Conservation (phyloP, 768 basidiomycete genomes). For the Boletus coccyginus region DNA sequence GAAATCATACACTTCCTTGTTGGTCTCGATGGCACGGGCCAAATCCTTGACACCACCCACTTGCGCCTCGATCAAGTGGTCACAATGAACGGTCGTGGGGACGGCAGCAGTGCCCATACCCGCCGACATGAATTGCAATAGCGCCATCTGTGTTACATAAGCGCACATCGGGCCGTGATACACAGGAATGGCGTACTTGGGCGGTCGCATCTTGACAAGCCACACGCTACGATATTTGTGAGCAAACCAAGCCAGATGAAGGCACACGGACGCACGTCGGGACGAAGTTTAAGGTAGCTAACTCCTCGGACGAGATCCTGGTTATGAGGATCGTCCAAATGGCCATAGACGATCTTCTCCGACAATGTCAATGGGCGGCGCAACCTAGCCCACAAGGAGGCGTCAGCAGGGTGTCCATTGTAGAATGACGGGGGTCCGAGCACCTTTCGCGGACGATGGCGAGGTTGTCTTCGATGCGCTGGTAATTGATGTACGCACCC, state of each 20-base stretch:
- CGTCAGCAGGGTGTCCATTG: background rate
- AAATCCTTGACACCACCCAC: conserved; percentile 92
- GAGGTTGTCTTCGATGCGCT: conserved; percentile 97
- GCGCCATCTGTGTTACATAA: conserved; percentile 79
- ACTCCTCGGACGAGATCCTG: conserved; percentile 90
- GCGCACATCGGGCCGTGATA: conserved; percentile 14
- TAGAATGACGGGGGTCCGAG: background rate
- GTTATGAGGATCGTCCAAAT: conserved; percentile 90
- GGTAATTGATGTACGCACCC: conserved; percentile 86
- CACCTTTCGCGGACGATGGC: conserved; percentile 82
- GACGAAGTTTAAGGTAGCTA: conserved; percentile 96
- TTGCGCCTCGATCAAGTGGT: conserved; percentile 98
- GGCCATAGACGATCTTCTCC: conserved; percentile 97
- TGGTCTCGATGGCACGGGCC: conserved; percentile 85
- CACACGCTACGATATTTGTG: conserved; percentile 54
- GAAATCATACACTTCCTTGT: conserved; percentile 99
- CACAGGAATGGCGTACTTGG: conserved; percentile 48
- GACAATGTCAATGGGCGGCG: conserved; percentile 89
- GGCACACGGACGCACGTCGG: conserved; percentile 68
- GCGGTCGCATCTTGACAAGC: conserved; percentile 92
- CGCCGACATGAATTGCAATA: conserved; percentile 99
- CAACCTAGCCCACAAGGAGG: conserved; percentile 46
- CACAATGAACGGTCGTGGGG: conserved; percentile 98
- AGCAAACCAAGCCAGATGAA: background rate
- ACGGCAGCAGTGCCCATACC: conserved; percentile 98